These are phyloP conservation scores for Candida dubliniensis DNA, from an alignment of 1,139 yeast species.

Conservation along the genomic window DNA sequence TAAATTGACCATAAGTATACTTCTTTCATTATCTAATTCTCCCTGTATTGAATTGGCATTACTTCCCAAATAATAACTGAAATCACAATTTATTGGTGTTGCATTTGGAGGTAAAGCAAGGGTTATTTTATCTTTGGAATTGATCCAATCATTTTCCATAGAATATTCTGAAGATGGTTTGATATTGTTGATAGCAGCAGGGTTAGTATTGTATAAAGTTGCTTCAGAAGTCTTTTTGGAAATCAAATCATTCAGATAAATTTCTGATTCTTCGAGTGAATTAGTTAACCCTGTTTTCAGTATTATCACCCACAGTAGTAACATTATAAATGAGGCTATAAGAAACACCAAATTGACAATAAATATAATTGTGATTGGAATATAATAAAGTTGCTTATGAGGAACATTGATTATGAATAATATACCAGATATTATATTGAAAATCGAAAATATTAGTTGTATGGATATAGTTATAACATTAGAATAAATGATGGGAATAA, in stretches of 20 bases:
- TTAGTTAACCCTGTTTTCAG: background rate
- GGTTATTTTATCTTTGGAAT: constrained; percentile 1
- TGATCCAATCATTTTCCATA: constrained; percentile 10
- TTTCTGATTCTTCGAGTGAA: background rate
- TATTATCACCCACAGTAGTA: background rate
- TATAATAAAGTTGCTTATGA: background rate
- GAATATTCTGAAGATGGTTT: constrained; percentile 2
- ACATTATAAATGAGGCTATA: constrained; percentile 9
- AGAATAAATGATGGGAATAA: constrained; percentile 5
- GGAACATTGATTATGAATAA: constrained; percentile 8
- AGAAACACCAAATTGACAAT: constrained; percentile 17
- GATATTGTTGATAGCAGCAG: too few species aligned
- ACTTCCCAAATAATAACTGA: background rate
- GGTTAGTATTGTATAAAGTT: constrained; percentile 5
- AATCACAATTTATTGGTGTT: background rate
- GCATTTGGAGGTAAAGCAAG: background rate
- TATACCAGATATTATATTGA: constrained; percentile 22
- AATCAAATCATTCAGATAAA: background rate
- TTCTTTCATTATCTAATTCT: constrained; percentile 2
- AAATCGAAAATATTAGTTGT: constrained; percentile 15
- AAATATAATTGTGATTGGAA: constrained; percentile 6
- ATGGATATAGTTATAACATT: constrained; percentile 4
- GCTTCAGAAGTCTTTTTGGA: constrained; percentile 12
- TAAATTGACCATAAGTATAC: constrained; percentile 8
- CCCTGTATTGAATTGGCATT: constrained; percentile 1